Percentiles rank a stretch among this genome's conserved stretches.
These are phyloP conservation scores for Suillus occidentalis DNA, from an alignment of 768 basidiomycete genomes.

Conservation along the genomic window DNA sequence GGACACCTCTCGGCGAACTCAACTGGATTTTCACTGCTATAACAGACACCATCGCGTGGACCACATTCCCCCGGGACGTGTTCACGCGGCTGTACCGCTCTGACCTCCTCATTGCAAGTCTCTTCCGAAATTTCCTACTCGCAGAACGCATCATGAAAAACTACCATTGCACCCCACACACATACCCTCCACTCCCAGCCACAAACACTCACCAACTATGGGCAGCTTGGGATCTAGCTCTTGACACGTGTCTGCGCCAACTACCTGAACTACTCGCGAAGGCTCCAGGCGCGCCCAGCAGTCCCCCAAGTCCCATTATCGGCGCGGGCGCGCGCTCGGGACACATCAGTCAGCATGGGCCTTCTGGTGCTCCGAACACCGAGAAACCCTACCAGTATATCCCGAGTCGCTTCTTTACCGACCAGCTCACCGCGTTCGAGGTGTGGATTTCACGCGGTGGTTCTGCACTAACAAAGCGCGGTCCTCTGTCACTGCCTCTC, in stretches of 20 bases:
- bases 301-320: slow-evolving; percentile 23
- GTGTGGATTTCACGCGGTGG: slow-evolving; percentile 97
- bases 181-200: slow-evolving; percentile 85
- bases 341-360: slow-evolving; percentile 23
- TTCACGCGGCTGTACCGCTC: slow-evolving; percentile 95
- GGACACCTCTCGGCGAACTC: slow-evolving; percentile 96
- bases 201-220: slow-evolving; percentile 98
- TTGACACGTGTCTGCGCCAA: slow-evolving; percentile 91
- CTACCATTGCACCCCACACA: slow-evolving; percentile 95
- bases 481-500: slow-evolving; percentile 70
- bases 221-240: slow-evolving; percentile 97
- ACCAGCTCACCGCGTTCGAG: slow-evolving; percentile 96
- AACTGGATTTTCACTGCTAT: slow-evolving; percentile 99
- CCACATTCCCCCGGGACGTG: slow-evolving; percentile 88
- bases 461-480: slow-evolving; percentile 75
- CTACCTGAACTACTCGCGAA: slow-evolving; percentile 77
- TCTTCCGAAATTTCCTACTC: slow-evolving; percentile 96
- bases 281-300: slow-evolving; percentile 22
- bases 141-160: slow-evolving; percentile 98
- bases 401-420: slow-evolving; percentile 90
- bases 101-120: slow-evolving; percentile 91
- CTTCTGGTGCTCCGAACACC: slow-evolving; percentile 22
- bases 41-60: slow-evolving; percentile 99
- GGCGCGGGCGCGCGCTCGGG: slow-evolving; percentile 14
- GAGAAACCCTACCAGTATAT: slow-evolving; percentile 70